Base-by-base conservation (phyloP, 768 basidiomycete species). In the Amanita jacksonii region DNA sequence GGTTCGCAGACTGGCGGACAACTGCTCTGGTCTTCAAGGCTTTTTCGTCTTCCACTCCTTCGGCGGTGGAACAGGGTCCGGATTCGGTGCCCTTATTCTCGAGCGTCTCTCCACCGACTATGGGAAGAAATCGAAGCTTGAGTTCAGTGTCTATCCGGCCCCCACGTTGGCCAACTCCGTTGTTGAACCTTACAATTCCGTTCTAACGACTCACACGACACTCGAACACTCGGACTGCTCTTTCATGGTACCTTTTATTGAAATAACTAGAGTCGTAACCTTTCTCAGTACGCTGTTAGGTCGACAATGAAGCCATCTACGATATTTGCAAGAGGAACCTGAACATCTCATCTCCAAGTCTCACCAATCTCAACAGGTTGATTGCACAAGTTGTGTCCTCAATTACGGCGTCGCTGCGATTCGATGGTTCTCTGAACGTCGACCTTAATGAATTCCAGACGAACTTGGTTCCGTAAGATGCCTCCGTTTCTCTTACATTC, bases 21-120 rank as follows among this genome's bases (percentile, higher is more conserved):
- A 96, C 70, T 98, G 94, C 70, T 79, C 81, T 39, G 96, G 96
- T 61, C 81, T 99, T 35, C 96, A 99, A 68, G 96, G 96, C 57
- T 99, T 99, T 81, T 98, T 98, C 61, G 89, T 98, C 59, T 98
- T 98, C 81, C 96, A 98, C 72, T 98, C 96, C 15, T 98, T 99
- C 62, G 96, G 96, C 62, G 96, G 96, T 61, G 96, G 96, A 65
- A 98, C 96, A 61, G 96, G 96, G 58, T 99, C 96, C 49, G 96
- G 96, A 59, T 94, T 99, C 57, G 96, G 96, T 62, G 94, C 96
- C 47, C 85, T 99, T 55, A 76, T 99, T 50, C 79, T 98, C 49
- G 96, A 99, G 69, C 82, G 92, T 47, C 82, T 99, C 54, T 97
- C 94, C 22, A 86, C 88, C 46, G 96, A 99, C 66, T 99, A 97